Conservation (phyloP, 306 rosid genomes). For the Pterocarpus macrocarpus region DNA sequence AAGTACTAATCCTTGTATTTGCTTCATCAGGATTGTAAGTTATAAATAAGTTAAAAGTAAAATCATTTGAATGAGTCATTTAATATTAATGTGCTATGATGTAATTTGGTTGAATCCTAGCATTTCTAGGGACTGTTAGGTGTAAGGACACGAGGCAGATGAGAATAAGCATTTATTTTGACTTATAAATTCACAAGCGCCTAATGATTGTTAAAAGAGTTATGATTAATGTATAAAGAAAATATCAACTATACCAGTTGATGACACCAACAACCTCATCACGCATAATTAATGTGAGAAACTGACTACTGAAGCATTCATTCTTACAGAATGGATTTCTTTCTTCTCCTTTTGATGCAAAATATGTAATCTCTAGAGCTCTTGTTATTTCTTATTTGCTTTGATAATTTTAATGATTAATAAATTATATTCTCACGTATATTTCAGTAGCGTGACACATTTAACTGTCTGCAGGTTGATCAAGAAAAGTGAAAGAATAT, state of each 20-base stretch:
- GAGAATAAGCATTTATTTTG: conserved; percentile 40
- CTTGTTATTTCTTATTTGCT: neutral
- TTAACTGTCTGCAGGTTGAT: too few relatives aligned
- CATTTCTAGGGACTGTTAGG: conserved; percentile 33
- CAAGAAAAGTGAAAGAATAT: too few relatives aligned
- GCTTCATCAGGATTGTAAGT: conserved; percentile 2
- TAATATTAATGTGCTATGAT: neutral
- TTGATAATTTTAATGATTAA: too few relatives aligned
- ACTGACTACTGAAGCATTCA: neutral
- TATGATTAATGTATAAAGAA: neutral
- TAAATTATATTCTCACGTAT: too few relatives aligned
- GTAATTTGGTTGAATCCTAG: conserved; percentile 11
- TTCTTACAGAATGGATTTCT: neutral
- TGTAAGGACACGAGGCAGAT: conserved; percentile 49
- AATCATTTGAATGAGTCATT: neutral
- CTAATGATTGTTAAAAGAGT: neutral
- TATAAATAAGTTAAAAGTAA: neutral
- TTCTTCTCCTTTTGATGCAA: neutral
- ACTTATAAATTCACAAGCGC: neutral
- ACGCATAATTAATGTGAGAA: neutral
- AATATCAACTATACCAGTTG: neutral
- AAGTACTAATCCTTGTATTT: neutral
- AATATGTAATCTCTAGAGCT: neutral
- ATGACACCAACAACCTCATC: conserved; percentile 2
- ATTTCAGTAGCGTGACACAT: too few relatives aligned